phyloP scores from a whole-genome alignment of 202 grass and related monocot species.

The Dendrocalamus latiflorus region DNA sequence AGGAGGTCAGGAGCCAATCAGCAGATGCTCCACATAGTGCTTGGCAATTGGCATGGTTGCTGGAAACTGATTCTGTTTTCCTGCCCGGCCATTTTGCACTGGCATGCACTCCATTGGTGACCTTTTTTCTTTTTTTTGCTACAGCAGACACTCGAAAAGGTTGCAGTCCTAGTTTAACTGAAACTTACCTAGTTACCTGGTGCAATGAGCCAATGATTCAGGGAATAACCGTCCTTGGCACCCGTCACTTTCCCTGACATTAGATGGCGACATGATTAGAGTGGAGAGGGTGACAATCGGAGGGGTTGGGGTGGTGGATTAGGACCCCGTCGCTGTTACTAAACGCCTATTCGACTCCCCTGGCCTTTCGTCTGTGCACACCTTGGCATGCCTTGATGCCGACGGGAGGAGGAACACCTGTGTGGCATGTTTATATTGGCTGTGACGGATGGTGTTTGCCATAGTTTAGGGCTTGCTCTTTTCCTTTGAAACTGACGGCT shows the following conservation, averaged over 20 bases:
- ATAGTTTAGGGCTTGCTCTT: too few relatives aligned
- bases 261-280: neutral
- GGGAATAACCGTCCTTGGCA: neutral
- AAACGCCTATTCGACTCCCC: too few relatives aligned
- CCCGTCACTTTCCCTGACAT: neutral
- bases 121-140: neutral
- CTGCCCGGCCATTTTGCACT: neutral
- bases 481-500: too few relatives aligned
- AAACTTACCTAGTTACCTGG: neutral
- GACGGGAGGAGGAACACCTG: neutral
- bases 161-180: neutral
- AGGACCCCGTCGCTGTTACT: neutral
- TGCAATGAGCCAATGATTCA: neutral
- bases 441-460: too few relatives aligned
- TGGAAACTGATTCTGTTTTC: conserved; percentile 17
- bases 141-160: neutral
- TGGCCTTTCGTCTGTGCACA: neutral
- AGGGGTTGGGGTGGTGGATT: neutral
- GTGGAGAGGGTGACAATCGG: neutral
- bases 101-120: neutral
- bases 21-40: neutral
- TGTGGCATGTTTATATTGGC: too few relatives aligned
- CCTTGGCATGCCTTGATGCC: neutral
- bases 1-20: neutral
- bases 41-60: neutral